Percentiles rank a stretch among this genome's conserved stretches.
Evolutionary conservation across 352 stramenopile species (phyloP).

Genomic region (Vaucheria bursata): DNA sequence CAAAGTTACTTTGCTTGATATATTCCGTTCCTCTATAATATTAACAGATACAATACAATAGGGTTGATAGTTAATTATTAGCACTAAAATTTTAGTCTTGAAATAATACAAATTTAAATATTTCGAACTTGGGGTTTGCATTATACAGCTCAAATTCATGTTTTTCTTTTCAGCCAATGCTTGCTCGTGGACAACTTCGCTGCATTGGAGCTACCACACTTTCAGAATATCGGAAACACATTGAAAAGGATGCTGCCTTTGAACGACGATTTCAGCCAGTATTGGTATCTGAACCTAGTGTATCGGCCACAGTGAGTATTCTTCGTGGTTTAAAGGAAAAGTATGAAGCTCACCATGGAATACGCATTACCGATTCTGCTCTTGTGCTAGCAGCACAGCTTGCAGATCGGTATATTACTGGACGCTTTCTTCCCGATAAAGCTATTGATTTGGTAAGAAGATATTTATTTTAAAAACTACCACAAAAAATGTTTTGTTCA

Average conservation of each 20-base stretch:
- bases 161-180: too few species aligned
- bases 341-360: slow-evolving; percentile 94
- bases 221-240: slow-evolving; percentile 93
- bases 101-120: too few species aligned
- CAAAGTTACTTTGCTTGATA: too few species aligned
- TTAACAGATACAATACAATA: too few species aligned
- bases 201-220: slow-evolving; percentile 95
- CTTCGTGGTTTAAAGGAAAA: slow-evolving; percentile 82
- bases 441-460: slow-evolving; percentile 77
- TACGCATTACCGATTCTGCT: slow-evolving; percentile 81
- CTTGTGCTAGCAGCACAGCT: slow-evolving; percentile 87
- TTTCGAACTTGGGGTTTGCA: too few species aligned
- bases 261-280: slow-evolving; percentile 95
- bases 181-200: slow-evolving; percentile 86
- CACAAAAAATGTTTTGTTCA: too few species aligned
- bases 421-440: slow-evolving; percentile 82
- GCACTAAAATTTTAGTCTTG: too few species aligned
- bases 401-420: slow-evolving; percentile 80
- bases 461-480: too few species aligned
- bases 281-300: slow-evolving; percentile 78
- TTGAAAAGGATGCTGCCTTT: slow-evolving; percentile 96
- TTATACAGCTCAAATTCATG: too few species aligned
- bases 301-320: slow-evolving; percentile 90
- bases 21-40: too few species aligned
- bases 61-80: too few species aligned